phyloP scores from a whole-genome alignment of 2,329 filamentous ascomycete genomes.

The Penicillium brasilianum region DNA sequence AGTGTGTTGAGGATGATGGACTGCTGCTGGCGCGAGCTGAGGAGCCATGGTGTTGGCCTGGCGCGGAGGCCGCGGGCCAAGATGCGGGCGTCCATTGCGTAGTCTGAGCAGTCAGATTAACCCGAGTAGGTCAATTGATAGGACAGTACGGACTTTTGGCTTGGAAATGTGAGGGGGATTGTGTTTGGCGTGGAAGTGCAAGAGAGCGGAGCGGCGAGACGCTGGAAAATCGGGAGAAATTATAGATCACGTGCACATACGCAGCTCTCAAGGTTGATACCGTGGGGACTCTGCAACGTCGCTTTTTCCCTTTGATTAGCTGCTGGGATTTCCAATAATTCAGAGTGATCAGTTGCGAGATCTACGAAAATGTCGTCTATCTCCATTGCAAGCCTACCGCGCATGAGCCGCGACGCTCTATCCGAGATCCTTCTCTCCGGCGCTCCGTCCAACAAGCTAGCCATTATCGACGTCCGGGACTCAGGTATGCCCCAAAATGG shows the following conservation, averaged over 20 bases:
- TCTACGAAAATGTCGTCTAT: constrained; percentile 53
- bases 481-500: constrained; percentile 58
- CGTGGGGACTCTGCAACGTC: constrained; percentile 9
- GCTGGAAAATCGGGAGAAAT: constrained; percentile 32
- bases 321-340: not conserved
- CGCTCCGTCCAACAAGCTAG: constrained; percentile 57
- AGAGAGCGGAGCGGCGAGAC: constrained; percentile 10
- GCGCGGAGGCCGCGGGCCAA: constrained; percentile 40
- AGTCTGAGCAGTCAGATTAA: constrained; percentile 15
- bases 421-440: constrained; percentile 66
- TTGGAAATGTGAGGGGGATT: not conserved
- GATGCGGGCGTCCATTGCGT: constrained; percentile 39
- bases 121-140: constrained; percentile 8
- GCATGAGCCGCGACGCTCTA: constrained; percentile 72
- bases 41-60: constrained; percentile 37
- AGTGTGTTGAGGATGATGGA: constrained; percentile 26
- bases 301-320: not conserved
- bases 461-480: constrained; percentile 88
- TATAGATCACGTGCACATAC: constrained; percentile 32
- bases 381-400: constrained; percentile 66
- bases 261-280: constrained; percentile 3
- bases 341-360: not conserved
- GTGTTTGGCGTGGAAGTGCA: constrained; percentile 12
- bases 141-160: not conserved
- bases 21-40: constrained; percentile 30